Conservation (phyloP, 768 basidiomycete genomes). For the Xerocomus spinulosus region DNA sequence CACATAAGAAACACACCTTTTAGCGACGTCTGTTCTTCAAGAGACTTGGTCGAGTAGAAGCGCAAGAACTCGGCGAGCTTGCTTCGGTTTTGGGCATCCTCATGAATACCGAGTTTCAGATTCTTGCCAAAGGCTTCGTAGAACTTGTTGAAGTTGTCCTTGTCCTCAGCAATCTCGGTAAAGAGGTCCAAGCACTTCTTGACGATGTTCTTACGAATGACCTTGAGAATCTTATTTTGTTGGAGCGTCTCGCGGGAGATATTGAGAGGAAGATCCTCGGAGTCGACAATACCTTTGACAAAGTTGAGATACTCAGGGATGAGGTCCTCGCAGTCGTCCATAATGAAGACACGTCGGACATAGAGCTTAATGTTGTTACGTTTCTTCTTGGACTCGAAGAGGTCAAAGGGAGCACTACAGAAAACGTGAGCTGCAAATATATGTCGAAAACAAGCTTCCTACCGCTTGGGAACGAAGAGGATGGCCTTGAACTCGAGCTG, state of each 20-base stretch:
- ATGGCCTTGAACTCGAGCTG: constrained; percentile 99
- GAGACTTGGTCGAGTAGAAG: constrained; percentile 94
- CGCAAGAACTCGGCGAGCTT: constrained; percentile 99
- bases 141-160: constrained; percentile 97
- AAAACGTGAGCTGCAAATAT: constrained; percentile 1
- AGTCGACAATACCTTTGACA: constrained; percentile 99
- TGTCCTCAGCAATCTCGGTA: constrained; percentile 97
- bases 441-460: constrained; percentile 21
- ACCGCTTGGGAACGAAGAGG: constrained; percentile 96
- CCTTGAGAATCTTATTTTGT: constrained; percentile 99
- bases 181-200: constrained; percentile 97
- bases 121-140: constrained; percentile 99
- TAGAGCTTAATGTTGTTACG: constrained; percentile 99
- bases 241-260: constrained; percentile 99
- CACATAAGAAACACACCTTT: constrained; percentile 57
- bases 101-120: constrained; percentile 99
- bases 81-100: constrained; percentile 97
- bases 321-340: constrained; percentile 99
- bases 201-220: constrained; percentile 98
- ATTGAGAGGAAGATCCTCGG: constrained; percentile 99
- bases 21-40: constrained; percentile 87
- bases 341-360: constrained; percentile 99
- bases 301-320: constrained; percentile 99
- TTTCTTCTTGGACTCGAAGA: constrained; percentile 99
- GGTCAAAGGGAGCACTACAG: constrained; percentile 90